Percentiles rank a stretch among this genome's conserved stretches.
phyloP scores from a whole-genome alignment of 345 rosid genomes.

The Carallia pectinifolia region DNA sequence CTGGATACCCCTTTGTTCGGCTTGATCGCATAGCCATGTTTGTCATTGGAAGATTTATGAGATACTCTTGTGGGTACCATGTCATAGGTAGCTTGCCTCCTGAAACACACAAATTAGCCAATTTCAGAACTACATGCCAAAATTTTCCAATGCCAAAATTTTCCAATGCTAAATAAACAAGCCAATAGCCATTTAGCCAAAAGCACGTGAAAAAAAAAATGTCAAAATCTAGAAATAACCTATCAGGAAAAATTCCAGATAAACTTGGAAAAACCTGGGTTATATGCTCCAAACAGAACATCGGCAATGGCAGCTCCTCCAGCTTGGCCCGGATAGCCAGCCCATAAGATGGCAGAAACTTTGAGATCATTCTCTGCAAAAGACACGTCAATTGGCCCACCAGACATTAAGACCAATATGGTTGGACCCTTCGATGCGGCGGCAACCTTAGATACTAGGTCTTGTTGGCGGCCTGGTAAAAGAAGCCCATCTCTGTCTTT shows the following conservation, averaged over 20 bases:
- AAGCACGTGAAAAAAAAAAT: no score
- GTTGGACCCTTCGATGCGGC: conserved; percentile 24
- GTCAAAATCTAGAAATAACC: no score
- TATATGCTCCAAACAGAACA: conserved; percentile 22
- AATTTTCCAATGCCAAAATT: no score
- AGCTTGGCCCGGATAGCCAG: conserved; percentile 33
- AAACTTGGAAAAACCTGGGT: conserved; percentile 20
- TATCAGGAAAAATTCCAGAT: no score
- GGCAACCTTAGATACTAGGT: conserved; percentile 24
- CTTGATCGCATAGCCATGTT: conserved; percentile 31
- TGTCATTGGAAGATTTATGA: conserved; percentile 31
- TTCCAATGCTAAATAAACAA: neutral
- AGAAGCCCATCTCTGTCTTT: conserved; percentile 25
- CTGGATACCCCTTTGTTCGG: conserved; percentile 18
- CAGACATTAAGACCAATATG: conserved; percentile 31
- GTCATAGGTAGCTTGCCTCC: conserved; percentile 38
- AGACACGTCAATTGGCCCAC: conserved; percentile 30
- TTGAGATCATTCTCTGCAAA: conserved; percentile 24
- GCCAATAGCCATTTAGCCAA: no score
- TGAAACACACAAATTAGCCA: neutral
- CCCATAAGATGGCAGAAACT: conserved; percentile 26
- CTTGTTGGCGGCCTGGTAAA: conserved; percentile 34
- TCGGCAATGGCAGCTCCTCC: conserved; percentile 36
- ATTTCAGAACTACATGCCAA: no score
- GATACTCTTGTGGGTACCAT: conserved; percentile 36